Percentiles rank a stretch among this genome's conserved stretches.
Evolutionary conservation across 805 yeast genomes (phyloP).

Genomic region (Sugiyamaella marilandica): DNA sequence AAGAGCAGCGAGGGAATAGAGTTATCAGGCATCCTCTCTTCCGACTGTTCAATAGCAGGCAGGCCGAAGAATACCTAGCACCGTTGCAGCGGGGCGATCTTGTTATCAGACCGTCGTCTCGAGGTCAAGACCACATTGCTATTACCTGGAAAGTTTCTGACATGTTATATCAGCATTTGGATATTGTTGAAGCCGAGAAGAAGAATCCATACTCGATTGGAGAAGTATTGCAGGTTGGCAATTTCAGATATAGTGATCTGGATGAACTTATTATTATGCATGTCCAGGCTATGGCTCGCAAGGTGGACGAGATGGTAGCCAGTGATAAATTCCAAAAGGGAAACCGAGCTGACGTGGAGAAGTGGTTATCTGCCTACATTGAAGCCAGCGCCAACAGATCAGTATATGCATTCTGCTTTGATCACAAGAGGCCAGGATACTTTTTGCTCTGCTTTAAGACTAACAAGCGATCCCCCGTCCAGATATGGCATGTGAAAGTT

Average conservation of each 20-base stretch:
- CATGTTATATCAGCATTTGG: constrained; percentile 85
- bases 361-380: constrained; percentile 84
- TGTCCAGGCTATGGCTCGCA: constrained; percentile 74
- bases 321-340: constrained; percentile 89
- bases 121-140: constrained; percentile 81
- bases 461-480: constrained; percentile 42
- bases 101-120: constrained; percentile 91
- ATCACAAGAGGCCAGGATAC: constrained; percentile 92
- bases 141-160: constrained; percentile 96
- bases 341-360: constrained; percentile 69
- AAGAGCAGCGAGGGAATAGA: constrained; percentile 63
- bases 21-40: constrained; percentile 89
- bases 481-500: constrained; percentile 88
- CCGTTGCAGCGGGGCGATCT: constrained; percentile 85
- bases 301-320: constrained; percentile 76
- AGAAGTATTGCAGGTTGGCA: constrained; percentile 58
- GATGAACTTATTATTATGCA: constrained; percentile 91
- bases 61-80: constrained; percentile 91
- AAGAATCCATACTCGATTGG: constrained; percentile 61
- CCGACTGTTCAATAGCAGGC: constrained; percentile 72
- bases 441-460: constrained; percentile 83
- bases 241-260: constrained; percentile 69
- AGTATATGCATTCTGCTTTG: constrained; percentile 85
- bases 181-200: constrained; percentile 69
- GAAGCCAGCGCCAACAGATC: constrained; percentile 87